Evolutionary conservation across 2,329 filamentous ascomycete species (phyloP), one percentile per base, ranked within the genome.

Genomic region (Apiospora saccharicola): DNA sequence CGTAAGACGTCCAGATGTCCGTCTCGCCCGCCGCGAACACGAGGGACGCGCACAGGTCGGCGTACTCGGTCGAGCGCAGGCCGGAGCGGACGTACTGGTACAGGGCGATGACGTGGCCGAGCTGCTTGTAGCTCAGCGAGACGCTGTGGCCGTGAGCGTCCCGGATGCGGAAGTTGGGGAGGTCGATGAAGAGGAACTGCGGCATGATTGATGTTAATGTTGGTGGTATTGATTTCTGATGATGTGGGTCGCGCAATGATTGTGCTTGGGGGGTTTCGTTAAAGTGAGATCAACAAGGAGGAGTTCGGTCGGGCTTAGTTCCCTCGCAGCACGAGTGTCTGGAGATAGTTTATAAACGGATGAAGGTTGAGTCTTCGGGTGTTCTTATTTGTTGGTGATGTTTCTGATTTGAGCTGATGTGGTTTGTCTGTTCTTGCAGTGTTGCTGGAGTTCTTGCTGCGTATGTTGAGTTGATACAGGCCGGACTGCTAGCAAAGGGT

Each of bases 161-260:
- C 71, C 76, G 79, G 71, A 79, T 72, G 71, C 77, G 77, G 73
- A 80, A 80, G 71, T 73, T 78, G 16, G 78, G 78, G 2, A 80
- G 77, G 71, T 80, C 79, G 72, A 80, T 72, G 71, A 77, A 79
- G 70, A 80, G 74, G 74, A 80, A 80, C 64, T 80, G 78, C 46
- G 79, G 79, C 76, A 77, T 77, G 14, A 12, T 5, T 68, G 24
- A 26, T 16, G 41, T 8, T 10, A 46, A 8, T 13, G 67, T 4
- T 4, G 6, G 61, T 4, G 6, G 61, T 26, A 41, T 51, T 68
- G 22, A 3, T 43, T 12, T 44, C 26, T 44, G 43, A 14, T 44
- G 43, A 3, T 44, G 5, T 44, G 43, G 10, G 16, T 14, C 4
- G 26, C 4, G 26, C 26, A 4, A 30, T 30, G 26, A 30, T 30